Evolutionary conservation across 1,139 yeast genomes (phyloP), one percentile per base, ranked within the genome.

Genomic region (Schizosaccharomyces versatilis): DNA sequence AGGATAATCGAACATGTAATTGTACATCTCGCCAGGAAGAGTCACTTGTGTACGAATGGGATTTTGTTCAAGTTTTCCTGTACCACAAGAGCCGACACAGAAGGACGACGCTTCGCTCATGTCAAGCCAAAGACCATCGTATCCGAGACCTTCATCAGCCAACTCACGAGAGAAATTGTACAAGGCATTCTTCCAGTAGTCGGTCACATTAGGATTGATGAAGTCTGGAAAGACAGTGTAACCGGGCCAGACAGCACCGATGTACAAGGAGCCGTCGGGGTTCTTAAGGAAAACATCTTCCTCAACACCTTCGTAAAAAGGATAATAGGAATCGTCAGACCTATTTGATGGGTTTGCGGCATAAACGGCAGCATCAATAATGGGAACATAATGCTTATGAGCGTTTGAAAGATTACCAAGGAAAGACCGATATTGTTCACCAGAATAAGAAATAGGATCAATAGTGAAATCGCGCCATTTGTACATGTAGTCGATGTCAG

Each of bases 171-270:
- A 19, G 6, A 15, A 36, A 32, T 44, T 44, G 32, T 19, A 3
- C 9, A 44, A 36, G 38, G 36, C 17, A 32, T 44, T 36, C 32
- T 44, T 44, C 49, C 49, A 44, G 38, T 44, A 44, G 3, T 14
- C 36, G 7, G 15, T 32, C 3, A 10, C 9, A 7, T 17, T 36
- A 6, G 49, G 49, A 44, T 44, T 44, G 1, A 36, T 44, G 7
- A 44, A 44, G 55, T 68, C 71, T 1, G 70, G 70, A 61, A 62
- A 68, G 1, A 62, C 71, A 14, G 69, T 66, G 54, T 62, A 66
- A 0, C 97, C 98, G 0, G 97, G 96, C 98, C 98, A 90, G 67
- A 96, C 88, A 65, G 85, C 93, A 1, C 95, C 97, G 57, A 75
- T 71, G 64, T 73, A 86, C 1, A 78, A 67, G 0, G 69, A 65